Conservation (phyloP, 1,284 basidiomycete species). For the Tausonia pullulans region DNA sequence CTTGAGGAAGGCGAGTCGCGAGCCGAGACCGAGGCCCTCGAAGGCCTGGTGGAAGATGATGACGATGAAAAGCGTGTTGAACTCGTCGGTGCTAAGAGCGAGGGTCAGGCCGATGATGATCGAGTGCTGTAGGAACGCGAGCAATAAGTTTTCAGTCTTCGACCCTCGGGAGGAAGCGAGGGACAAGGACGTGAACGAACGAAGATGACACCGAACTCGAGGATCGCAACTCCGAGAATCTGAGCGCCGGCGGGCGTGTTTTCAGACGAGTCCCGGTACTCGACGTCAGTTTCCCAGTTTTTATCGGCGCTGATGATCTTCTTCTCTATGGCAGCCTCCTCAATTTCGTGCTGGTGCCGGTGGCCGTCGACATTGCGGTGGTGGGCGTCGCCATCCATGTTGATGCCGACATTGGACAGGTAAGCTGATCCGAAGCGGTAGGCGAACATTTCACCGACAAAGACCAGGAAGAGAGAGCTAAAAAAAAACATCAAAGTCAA, state of each 20-base stretch:
- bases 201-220: constrained; percentile 78
- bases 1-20: constrained; percentile 55
- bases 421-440: constrained; percentile 24
- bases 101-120: constrained; percentile 87
- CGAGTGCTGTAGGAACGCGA: constrained; percentile 32
- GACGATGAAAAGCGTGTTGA: constrained; percentile 79
- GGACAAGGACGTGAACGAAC: constrained; percentile 41
- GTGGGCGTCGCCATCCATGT: constrained; percentile 16
- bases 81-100: constrained; percentile 62
- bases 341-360: constrained; percentile 2
- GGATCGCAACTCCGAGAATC: constrained; percentile 44
- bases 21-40: constrained; percentile 80
- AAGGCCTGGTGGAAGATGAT: constrained; percentile 84
- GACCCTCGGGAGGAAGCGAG: background rate
- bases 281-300: constrained; percentile 15
- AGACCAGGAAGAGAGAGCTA: constrained; percentile 20
- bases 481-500: background rate
- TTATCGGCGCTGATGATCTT: constrained; percentile 5
- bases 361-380: constrained; percentile 18
- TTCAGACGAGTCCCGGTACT: constrained; percentile 5
- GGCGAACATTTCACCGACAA: constrained; percentile 17
- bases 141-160: too few species aligned
- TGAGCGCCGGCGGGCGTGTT: constrained; percentile 51
- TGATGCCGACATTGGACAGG: constrained; percentile 21
- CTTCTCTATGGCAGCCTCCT: constrained; percentile 16